A percentile compares a stretch with the other conserved stretches of the same genome.
These are phyloP conservation scores for Abortiporus biennis DNA, from an alignment of 1,284 basidiomycete species.

Conservation along the genomic window DNA sequence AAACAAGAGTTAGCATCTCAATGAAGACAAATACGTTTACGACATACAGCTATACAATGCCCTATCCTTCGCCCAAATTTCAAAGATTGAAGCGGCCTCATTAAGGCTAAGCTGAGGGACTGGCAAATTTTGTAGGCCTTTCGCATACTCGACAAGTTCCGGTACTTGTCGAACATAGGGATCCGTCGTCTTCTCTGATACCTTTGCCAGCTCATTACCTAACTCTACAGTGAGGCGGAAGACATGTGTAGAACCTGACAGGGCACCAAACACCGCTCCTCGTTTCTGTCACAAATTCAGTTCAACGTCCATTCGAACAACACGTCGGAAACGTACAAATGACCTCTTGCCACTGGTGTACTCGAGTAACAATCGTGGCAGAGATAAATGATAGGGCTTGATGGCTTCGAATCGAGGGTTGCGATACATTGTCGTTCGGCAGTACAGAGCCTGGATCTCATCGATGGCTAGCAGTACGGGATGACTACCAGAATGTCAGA, in stretches of 20 bases:
- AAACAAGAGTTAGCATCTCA: neutral
- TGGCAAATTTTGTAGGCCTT: constrained; percentile 45
- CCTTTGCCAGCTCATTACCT: constrained; percentile 43
- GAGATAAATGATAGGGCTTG: constrained; percentile 75
- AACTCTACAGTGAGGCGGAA: constrained; percentile 56
- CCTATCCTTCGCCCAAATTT: constrained; percentile 59
- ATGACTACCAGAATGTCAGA: constrained; percentile 27
- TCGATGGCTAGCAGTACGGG: constrained; percentile 86
- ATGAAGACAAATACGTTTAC: constrained; percentile 7
- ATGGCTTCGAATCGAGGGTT: constrained; percentile 73
- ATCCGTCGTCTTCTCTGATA: constrained; percentile 30
- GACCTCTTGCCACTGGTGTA: constrained; percentile 63
- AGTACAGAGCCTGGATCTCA: constrained; percentile 81
- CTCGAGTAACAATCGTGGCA: constrained; percentile 76
- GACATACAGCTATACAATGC: constrained; percentile 45
- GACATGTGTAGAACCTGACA: constrained; percentile 49
- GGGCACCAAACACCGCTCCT: constrained; percentile 62
- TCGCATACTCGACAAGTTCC: constrained; percentile 41
- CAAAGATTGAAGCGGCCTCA: constrained; percentile 66
- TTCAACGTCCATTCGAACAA: too few species aligned
- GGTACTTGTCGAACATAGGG: constrained; percentile 46
- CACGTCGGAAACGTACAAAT: constrained; percentile 48
- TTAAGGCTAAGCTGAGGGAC: constrained; percentile 53
- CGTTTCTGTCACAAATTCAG: constrained; percentile 38
- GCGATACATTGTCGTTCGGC: constrained; percentile 60